Conservation (phyloP, 148 eudicot species). For the Amaranthus cruentus region DNA sequence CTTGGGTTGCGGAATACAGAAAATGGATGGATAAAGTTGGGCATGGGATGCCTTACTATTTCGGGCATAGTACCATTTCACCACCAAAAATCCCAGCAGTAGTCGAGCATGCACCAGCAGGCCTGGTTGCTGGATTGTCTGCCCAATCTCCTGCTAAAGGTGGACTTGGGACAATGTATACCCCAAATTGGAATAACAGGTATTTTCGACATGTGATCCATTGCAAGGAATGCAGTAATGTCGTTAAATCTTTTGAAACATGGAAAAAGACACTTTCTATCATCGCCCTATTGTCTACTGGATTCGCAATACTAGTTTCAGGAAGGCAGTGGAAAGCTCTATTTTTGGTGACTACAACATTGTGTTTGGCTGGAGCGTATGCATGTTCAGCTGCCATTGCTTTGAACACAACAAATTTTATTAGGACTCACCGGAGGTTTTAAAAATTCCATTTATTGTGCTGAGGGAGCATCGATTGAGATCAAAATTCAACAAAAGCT, state of each 20-base stretch:
- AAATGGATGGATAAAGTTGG: constrained; percentile 99
- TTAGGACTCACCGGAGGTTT: constrained; percentile 83
- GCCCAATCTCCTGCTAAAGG: constrained; percentile 91
- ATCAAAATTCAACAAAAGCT: neutral
- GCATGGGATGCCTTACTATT: constrained; percentile 98
- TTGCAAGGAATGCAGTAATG: constrained; percentile 71
- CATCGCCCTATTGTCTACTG: constrained; percentile 50
- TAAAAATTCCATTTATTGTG: constrained; percentile 20
- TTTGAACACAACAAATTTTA: constrained; percentile 77
- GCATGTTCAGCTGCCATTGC: constrained; percentile 62
- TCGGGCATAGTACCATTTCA: constrained; percentile 74
- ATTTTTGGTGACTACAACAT: constrained; percentile 40
- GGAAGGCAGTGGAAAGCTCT: constrained; percentile 84
- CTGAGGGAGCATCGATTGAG: neutral
- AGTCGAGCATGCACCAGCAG: constrained; percentile 95
- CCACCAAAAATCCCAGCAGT: constrained; percentile 71
- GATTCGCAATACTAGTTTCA: constrained; percentile 58
- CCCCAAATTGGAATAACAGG: constrained; percentile 73
- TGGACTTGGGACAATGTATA: constrained; percentile 63
- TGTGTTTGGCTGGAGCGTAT: constrained; percentile 65
- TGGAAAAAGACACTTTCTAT: constrained; percentile 65
- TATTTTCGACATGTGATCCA: constrained; percentile 86
- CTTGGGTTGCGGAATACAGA: constrained; percentile 94
- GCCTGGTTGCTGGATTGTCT: constrained; percentile 67
- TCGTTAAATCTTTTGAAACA: constrained; percentile 48